These are phyloP conservation scores for Cenchrus americanus DNA, from an alignment of 176 grass and related monocot species.

Conservation along the genomic window DNA sequence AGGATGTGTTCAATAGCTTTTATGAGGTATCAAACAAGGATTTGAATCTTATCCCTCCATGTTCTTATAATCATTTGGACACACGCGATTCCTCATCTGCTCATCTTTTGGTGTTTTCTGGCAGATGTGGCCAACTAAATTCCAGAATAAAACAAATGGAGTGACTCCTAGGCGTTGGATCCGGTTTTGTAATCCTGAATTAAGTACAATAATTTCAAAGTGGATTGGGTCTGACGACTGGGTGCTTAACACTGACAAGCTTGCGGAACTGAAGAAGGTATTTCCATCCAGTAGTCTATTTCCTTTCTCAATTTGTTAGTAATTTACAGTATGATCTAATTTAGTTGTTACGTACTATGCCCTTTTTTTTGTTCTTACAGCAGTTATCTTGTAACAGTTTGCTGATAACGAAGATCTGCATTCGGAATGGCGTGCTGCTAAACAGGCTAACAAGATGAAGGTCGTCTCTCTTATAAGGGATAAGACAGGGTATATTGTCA, in stretches of 20 bases:
- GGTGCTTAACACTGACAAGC: conserved; percentile 88
- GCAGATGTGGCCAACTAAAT: conserved; percentile 94
- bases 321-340: background rate
- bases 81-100: conserved; percentile 25
- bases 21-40: conserved; percentile 71
- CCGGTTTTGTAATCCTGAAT: conserved; percentile 87
- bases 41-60: conserved; percentile 30
- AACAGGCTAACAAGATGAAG: conserved; percentile 83
- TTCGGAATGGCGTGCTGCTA: conserved; percentile 77
- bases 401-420: conserved; percentile 85
- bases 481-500: conserved; percentile 95
- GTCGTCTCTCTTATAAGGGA: conserved; percentile 86
- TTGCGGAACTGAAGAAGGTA: conserved; percentile 82
- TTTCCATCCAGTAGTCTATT: background rate
- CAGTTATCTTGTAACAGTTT: conserved; percentile 60
- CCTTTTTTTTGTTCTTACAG: conserved; percentile 18
- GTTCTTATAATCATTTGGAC: conserved; percentile 14
- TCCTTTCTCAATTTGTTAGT: background rate
- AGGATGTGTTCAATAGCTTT: conserved; percentile 96
- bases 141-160: conserved; percentile 99
- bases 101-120: conserved; percentile 37
- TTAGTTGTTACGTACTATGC: background rate
- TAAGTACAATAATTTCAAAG: conserved; percentile 89
- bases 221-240: conserved; percentile 95
- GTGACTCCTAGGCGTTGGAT: conserved; percentile 99